Evolutionary conservation across 2,329 filamentous ascomycete species (phyloP).

Genomic region (Exophiala spinifera): DNA sequence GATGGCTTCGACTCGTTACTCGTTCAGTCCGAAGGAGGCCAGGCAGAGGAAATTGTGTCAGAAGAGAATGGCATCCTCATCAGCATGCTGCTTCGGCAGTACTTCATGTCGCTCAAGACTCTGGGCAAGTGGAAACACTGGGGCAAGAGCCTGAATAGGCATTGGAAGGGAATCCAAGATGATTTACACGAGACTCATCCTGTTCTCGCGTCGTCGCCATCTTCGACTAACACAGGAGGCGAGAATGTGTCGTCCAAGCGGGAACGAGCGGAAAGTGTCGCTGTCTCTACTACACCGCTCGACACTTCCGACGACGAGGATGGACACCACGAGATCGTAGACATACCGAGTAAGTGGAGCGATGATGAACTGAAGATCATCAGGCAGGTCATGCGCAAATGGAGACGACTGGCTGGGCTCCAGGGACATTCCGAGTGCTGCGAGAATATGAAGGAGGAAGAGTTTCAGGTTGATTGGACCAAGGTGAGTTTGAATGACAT

Average conservation of each 20-base stretch:
- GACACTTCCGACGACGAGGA: conserved; percentile 52
- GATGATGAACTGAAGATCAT: conserved; percentile 30
- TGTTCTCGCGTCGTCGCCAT: conserved; percentile 22
- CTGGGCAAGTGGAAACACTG: conserved; percentile 76
- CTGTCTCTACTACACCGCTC: conserved; percentile 17
- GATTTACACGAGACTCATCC: conserved; percentile 49
- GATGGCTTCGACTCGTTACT: conserved; percentile 78
- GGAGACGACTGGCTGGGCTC: conserved; percentile 26
- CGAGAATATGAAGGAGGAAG: conserved; percentile 23
- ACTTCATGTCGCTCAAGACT: conserved; percentile 82
- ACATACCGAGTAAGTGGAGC: conserved; percentile 8
- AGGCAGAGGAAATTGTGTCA: conserved; percentile 72
- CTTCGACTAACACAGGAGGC: neutral
- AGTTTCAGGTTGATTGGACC: conserved; percentile 28
- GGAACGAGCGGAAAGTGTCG: conserved; percentile 29
- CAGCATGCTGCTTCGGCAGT: conserved; percentile 81
- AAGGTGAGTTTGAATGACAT: conserved; percentile 13
- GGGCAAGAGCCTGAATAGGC: conserved; percentile 57
- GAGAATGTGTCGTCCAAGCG: conserved; percentile 6
- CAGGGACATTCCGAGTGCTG: conserved; percentile 20
- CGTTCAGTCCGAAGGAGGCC: conserved; percentile 71
- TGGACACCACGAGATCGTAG: conserved; percentile 22
- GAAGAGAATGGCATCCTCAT: conserved; percentile 87
- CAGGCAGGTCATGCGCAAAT: conserved; percentile 27
- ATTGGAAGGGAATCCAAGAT: conserved; percentile 66